phyloP scores from a whole-genome alignment of 2,329 filamentous ascomycete species.

The Cladosporium sp. region DNA sequence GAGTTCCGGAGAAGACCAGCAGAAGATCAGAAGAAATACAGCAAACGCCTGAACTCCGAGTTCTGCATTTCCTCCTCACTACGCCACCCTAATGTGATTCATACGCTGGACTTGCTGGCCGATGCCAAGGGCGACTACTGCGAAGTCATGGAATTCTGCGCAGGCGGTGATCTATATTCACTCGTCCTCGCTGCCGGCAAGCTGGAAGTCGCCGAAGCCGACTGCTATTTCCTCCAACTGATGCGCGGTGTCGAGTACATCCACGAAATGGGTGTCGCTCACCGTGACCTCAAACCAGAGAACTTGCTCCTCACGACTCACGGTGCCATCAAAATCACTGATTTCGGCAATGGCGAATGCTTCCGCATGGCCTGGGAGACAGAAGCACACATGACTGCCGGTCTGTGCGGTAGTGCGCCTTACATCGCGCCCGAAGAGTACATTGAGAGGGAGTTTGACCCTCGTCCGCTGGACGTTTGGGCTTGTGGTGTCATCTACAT shows the following conservation, averaged over 20 bases:
- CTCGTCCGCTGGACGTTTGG: conserved; percentile 96
- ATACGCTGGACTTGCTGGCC: conserved; percentile 90
- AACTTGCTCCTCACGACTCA: conserved; percentile 91
- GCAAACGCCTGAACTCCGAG: conserved; percentile 93
- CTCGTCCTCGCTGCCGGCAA: conserved; percentile 87
- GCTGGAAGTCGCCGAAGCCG: conserved; percentile 85
- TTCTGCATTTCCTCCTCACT: conserved; percentile 98
- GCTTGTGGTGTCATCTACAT: conserved; percentile 99
- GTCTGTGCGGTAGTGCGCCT: conserved; percentile 90
- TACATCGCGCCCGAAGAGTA: conserved; percentile 99
- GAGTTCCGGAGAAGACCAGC: conserved; percentile 93
- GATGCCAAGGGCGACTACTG: conserved; percentile 97
- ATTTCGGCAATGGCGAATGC: conserved; percentile 98
- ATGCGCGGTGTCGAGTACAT: conserved; percentile 99
- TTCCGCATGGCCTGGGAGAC: conserved; percentile 99
- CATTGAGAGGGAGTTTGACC: conserved; percentile 90
- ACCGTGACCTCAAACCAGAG: conserved; percentile 94
- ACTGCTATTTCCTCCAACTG: conserved; percentile 98
- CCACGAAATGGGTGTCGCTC: conserved; percentile 98
- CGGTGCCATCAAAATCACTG: conserved; percentile 92
- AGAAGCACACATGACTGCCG: conserved; percentile 96
- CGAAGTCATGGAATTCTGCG: conserved; percentile 99
- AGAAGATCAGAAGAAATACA: conserved; percentile 95
- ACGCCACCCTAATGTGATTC: conserved; percentile 95
- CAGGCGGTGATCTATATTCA: conserved; percentile 92